These are phyloP conservation scores for Exidia glandulosa DNA, from an alignment of 768 basidiomycete genomes.

Conservation along the genomic window DNA sequence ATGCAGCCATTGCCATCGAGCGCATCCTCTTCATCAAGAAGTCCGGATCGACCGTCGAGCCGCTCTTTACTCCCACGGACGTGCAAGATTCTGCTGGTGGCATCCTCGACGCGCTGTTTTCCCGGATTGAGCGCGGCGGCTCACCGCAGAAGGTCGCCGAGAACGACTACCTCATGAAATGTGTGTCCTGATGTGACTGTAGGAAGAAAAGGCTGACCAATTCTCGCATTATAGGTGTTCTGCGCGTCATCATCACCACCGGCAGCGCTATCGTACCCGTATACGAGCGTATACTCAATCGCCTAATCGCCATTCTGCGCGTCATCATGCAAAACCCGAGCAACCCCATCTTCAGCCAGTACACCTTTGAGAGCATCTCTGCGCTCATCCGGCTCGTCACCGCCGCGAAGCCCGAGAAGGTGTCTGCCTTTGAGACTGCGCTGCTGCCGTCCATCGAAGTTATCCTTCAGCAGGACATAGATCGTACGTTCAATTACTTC, in stretches of 20 bases:
- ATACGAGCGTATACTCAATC: constrained; percentile 52
- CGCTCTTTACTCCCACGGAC: constrained; percentile 31
- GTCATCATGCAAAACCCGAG: constrained; percentile 91
- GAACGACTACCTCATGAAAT: constrained; percentile 97
- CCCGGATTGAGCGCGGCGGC: constrained; percentile 65
- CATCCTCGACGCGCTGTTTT: constrained; percentile 60
- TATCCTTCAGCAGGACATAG: constrained; percentile 86
- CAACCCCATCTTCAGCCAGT: constrained; percentile 96
- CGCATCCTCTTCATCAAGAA: constrained; percentile 79
- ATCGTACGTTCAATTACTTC: constrained; percentile 44
- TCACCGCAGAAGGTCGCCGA: constrained; percentile 91
- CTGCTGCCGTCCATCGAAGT: constrained; percentile 81
- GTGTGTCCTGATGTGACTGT: constrained; percentile 31
- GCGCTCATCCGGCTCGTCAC: constrained; percentile 85
- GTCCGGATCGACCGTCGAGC: neutral
- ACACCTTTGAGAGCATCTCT: constrained; percentile 93
- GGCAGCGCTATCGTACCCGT: constrained; percentile 62
- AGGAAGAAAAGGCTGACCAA: neutral
- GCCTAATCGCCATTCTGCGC: constrained; percentile 74
- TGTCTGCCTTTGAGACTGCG: constrained; percentile 65
- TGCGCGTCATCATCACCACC: constrained; percentile 88
- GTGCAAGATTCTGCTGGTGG: constrained; percentile 72
- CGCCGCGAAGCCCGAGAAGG: constrained; percentile 50
- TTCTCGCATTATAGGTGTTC: constrained; percentile 50
- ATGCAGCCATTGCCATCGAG: constrained; percentile 97